Base-by-base conservation (phyloP, 257 asterid species). In the Gentiana macrophylla region DNA sequence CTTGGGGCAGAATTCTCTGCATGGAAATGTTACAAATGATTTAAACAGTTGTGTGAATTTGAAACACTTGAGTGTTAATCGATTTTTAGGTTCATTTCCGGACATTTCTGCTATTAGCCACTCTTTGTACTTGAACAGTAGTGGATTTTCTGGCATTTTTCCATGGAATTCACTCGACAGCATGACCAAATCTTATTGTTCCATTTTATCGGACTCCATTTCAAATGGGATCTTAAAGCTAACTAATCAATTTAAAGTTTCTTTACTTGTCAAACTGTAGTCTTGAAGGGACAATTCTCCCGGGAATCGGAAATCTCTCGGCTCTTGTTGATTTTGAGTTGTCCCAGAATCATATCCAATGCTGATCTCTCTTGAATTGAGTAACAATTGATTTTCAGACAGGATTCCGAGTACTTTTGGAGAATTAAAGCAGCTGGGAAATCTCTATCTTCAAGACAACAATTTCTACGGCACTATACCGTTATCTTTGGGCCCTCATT, bases 111-210 rank as follows among this genome's bases (percentile, higher is more conserved):
- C 70, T 0, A 44, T 91, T 1, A 67, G 7, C 32, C 75, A 77
- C 15, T 61, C 87, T 44, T 72, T 91, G 60, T 71, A 83, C 70
- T 76, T 81, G 38, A 91, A 91, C 45, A 12, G 2, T 36, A 91
- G 94, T 51, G 85, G 95, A 3, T 78, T 91, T 56, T 62, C 93
- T 0, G 98, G 96, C 1, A 32, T 4, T 41, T 87, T 87, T 48
- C 98, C 92, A 0, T 87, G 95, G 95, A 62, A 55, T 8, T 82
- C 93, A 34, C 61, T 91, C 2, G 38, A 32, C 3, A 78, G 68
- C 38, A 77, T 77, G 89, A 66, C 69, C 24, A 0, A 60, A 70
- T 50, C 75, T 91, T 33, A 69, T 53, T 13, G 88, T 63, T 0
- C 54, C 50, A 0, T 84, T 91, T 49, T 77, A 80, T 37, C 57